phyloP scores from a whole-genome alignment of 2,329 filamentous ascomycete species.

The Fusarium solani-melongenae region DNA sequence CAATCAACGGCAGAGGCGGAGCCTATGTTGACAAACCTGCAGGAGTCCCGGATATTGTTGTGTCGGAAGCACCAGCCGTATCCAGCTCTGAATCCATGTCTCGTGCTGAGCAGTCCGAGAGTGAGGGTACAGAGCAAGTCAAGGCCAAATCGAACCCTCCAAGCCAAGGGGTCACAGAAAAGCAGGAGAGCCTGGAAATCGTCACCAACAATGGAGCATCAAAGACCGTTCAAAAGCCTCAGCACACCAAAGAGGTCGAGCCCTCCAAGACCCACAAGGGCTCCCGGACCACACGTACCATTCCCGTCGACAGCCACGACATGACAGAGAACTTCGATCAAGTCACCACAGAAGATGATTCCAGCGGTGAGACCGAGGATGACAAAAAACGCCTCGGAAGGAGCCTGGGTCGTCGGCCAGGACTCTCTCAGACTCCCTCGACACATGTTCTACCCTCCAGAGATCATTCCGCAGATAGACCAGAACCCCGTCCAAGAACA shows the following conservation, averaged over 20 bases:
- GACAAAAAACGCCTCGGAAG: no score
- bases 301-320: neutral
- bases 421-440: no score
- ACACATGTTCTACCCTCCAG: no score
- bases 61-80: neutral
- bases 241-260: neutral
- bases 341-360: no score
- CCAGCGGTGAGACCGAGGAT: no score
- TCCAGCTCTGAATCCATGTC: neutral
- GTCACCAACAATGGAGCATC: neutral
- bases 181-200: neutral
- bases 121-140: neutral
- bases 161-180: neutral
- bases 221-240: neutral
- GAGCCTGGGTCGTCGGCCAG: no score
- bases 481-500: no score
- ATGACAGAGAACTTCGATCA: neutral
- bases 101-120: neutral
- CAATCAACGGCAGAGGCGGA: neutral
- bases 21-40: neutral
- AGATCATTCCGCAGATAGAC: no score
- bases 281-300: no score
- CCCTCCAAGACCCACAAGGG: neutral
- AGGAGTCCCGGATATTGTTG: neutral
- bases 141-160: neutral